Percentiles rank a stretch among this genome's conserved stretches.
These are phyloP conservation scores for Saccharomycopsis malanga DNA, from an alignment of 805 yeast genomes.

Conservation along the genomic window DNA sequence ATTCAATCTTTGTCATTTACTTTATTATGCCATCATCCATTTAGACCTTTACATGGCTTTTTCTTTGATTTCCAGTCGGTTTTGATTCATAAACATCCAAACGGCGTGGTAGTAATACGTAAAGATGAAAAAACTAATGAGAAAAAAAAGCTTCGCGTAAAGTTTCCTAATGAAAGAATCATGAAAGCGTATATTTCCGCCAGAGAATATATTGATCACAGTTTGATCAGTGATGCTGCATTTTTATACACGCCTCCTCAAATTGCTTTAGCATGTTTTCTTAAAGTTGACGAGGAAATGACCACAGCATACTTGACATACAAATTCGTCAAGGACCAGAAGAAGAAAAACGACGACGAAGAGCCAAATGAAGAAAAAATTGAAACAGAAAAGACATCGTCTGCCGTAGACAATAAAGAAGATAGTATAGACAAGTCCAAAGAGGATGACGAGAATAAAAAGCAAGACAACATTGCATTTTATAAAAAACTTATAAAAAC, in stretches of 20 bases:
- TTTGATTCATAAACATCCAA: constrained; percentile 30
- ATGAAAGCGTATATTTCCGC: constrained; percentile 59
- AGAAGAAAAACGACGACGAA: constrained; percentile 23
- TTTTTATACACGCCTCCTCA: constrained; percentile 91
- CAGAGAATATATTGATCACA: constrained; percentile 53
- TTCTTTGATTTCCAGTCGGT: constrained; percentile 78
- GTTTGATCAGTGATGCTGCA: constrained; percentile 68
- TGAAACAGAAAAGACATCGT: constrained; percentile 23
- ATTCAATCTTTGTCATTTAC: constrained; percentile 73
- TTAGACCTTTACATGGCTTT: constrained; percentile 87
- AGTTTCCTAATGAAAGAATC: constrained; percentile 12
- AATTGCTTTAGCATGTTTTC: constrained; percentile 81
- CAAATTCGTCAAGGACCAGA: constrained; percentile 38
- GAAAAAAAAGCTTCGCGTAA: constrained; percentile 16
- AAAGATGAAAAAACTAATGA: constrained; percentile 23
- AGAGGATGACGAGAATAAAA: constrained; percentile 9
- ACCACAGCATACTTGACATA: constrained; percentile 59
- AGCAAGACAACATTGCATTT: constrained; percentile 23
- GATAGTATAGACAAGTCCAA: constrained; percentile 10
- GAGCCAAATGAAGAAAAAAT: constrained; percentile 12
- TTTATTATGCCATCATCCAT: constrained; percentile 81
- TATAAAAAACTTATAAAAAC: constrained; percentile 40
- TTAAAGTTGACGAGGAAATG: constrained; percentile 55
- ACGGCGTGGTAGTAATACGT: constrained; percentile 19
- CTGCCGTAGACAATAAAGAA: constrained; percentile 16